Base-by-base conservation (phyloP, 148 eudicot genomes). In the Persicaria maculosa region DNA sequence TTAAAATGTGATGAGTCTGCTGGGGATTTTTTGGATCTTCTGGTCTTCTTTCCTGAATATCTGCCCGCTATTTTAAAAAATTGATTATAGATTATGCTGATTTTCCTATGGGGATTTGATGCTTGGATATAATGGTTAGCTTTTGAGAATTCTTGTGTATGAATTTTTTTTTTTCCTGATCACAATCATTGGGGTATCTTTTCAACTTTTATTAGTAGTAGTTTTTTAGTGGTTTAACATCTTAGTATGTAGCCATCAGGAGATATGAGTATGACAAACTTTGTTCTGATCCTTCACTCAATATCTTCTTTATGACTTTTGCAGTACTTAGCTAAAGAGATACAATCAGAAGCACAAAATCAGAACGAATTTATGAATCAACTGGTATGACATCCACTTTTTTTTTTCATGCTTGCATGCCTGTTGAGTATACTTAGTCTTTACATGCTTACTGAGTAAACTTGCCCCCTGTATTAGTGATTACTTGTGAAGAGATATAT, bases 321-420 rank as follows among this genome's bases (percentile, higher is more conserved):
- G 80, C 91, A 91, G 97, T 94, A 22, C 25, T 22, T 93, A 75
- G 93, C 97, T 73, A 83, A 86, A 82, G 93, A 89, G 77, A 88
- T 91, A 77, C 83, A 84, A 72, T 72, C 92, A 6, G 95, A 91
- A 80, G 97, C 95, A 0, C 85, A 88, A 78, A 86, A 75, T 77
- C 97, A 89, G 84, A 91, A 85, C 80, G 95, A 88, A 71, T 88
- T 91, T 80, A 84, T 91, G 78, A 88, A 86, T 73, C 91, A 90
- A 79, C 79, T 94, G 93, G 98, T 91, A 89, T 81, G 76, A 31
- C 40, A 31, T 31, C 40, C 1, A 31, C 40, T 31, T 31, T 31
- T 31, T 31, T 31, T 31, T 31, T 31, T 2, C 1, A 31, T 31
- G 40, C 40, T 1, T 31, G 19, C 59, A 62, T 7, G 25, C 31